Conservation (phyloP, 805 yeast species). For the Ogataea saltuana region DNA sequence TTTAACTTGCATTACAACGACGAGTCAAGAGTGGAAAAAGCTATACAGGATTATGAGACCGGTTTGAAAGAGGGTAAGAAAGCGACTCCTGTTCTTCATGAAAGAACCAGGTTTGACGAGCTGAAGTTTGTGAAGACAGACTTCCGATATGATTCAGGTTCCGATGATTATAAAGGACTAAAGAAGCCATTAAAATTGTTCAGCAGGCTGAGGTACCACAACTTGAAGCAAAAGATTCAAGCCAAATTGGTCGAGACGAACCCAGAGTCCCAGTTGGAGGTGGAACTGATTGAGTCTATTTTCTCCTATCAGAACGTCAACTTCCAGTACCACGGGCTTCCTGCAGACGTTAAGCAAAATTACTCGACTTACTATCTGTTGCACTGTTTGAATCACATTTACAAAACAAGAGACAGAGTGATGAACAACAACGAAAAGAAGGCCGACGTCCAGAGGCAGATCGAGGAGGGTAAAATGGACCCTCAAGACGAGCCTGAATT, state of each 20-base stretch:
- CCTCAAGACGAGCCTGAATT: slow-evolving; percentile 53
- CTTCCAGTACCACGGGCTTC: slow-evolving; percentile 53
- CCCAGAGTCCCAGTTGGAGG: slow-evolving; percentile 45
- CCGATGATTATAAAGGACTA: slow-evolving; percentile 5
- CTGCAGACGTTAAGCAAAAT: slow-evolving; percentile 32
- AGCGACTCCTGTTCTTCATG: slow-evolving; percentile 8
- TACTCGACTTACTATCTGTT: slow-evolving; percentile 65
- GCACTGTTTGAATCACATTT: slow-evolving; percentile 80
- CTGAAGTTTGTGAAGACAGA: slow-evolving; percentile 35
- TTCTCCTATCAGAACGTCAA: slow-evolving; percentile 72
- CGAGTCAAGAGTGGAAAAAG: slow-evolving; percentile 40
- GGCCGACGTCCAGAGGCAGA: slow-evolving; percentile 38
- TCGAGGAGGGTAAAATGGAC: slow-evolving; percentile 37
- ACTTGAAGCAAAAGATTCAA: slow-evolving; percentile 50
- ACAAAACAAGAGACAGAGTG: slow-evolving; percentile 83
- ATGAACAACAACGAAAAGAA: slow-evolving; percentile 70
- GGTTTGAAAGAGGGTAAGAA: slow-evolving; percentile 18
- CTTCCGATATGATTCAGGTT: slow-evolving; percentile 29
- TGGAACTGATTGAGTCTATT: slow-evolving; percentile 59
- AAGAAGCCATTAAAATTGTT: slow-evolving; percentile 12
- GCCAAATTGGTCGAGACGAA: slow-evolving; percentile 36
- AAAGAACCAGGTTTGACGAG: slow-evolving; percentile 13
- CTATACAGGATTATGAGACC: slow-evolving; percentile 29
- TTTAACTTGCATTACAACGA: slow-evolving; percentile 74
- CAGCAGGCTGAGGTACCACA: slow-evolving; percentile 33